A percentile compares a stretch with the other conserved stretches of the same genome.
Evolutionary conservation across 768 basidiomycete species (phyloP).

Genomic region (Leccinellum rugosiceps): DNA sequence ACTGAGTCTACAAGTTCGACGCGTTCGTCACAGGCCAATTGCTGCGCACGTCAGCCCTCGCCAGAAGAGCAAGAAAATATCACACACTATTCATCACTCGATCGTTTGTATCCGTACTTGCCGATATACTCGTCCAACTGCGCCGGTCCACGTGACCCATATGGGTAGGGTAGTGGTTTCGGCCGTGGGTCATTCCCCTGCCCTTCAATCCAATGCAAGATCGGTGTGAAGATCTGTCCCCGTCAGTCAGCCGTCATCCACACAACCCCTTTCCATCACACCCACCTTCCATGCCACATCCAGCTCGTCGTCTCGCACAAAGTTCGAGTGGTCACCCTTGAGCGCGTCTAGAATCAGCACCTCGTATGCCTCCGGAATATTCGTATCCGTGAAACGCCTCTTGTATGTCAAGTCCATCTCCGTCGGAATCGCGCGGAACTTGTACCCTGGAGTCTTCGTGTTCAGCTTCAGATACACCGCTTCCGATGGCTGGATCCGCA

Average conservation of each 20-base stretch:
- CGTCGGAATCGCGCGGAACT: constrained; percentile 86
- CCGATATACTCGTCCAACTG: constrained; percentile 72
- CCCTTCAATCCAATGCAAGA: constrained; percentile 95
- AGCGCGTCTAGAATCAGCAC: constrained; percentile 93
- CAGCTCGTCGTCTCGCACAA: constrained; percentile 96
- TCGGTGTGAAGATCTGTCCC: constrained; percentile 84
- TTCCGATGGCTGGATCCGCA: constrained; percentile 95
- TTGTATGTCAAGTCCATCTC: constrained; percentile 99
- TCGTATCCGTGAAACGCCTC: constrained; percentile 83
- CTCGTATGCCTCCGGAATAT: constrained; percentile 97
- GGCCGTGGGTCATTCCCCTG: constrained; percentile 50
- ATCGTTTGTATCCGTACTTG: constrained; percentile 76
- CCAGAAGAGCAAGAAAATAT: not conserved
- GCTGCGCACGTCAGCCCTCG: constrained; percentile 9
- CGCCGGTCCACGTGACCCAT: constrained; percentile 94
- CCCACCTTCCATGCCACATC: constrained; percentile 96
- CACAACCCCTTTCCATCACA: constrained; percentile 3
- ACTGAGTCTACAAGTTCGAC: constrained; percentile 21
- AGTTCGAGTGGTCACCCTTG: constrained; percentile 98
- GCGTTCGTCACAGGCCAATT: constrained; percentile 26
- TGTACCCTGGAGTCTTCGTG: constrained; percentile 88
- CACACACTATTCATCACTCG: constrained; percentile 55
- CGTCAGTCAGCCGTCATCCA: constrained; percentile 5
- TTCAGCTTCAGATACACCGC: constrained; percentile 98
- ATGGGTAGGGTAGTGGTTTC: constrained; percentile 64